Evolutionary conservation across 176 grass and related monocot species (phyloP), one percentile per base, ranked within the genome.

Genomic region (Musa beccarii): DNA sequence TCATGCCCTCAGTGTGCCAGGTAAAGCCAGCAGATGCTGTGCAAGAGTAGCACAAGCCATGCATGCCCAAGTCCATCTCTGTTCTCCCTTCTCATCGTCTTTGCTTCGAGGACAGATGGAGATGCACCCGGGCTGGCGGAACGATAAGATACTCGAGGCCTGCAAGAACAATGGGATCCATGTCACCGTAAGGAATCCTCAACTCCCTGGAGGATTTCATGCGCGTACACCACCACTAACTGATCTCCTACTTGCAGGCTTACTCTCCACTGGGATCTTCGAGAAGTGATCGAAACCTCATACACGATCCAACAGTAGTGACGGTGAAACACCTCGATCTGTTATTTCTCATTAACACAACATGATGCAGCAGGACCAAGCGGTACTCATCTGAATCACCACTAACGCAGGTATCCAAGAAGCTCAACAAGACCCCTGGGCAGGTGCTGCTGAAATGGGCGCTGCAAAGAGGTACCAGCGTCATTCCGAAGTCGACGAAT

Each of bases 121-220:
- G 79, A 91, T 91, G 88, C 92, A 91, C 66, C 86, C 88, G 78
- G 83, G 92, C 52, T 91, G 92, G 88, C 91, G 85, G 88, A 96
- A 96, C n/a, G 84, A 87, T 15, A 96, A 89, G 75, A 77, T 96
- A 17, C 52, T 89, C 0, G 81, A 96, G 82, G 88, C 81, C 23
- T 89, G 92, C 88, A 89, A 91, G 84, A 87, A 91, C 59, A 81
- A 77, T 54, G 88, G 81, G 15, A 89, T 96, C 63, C 92, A 91
- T 83, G 79, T 78, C 16, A 96, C 92, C 55, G 88, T 91, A 85
- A 91, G 86, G 53, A 65, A 53, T 43, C 34, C 34, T 43, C 34
- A 43, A 43, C 34, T 43, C 34, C 34, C 34, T 43, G 5, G 34
- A 43, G 34, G 34, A 43, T 43, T 43, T 43, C 34, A 43, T 4